A percentile compares a stretch with the other conserved stretches of the same genome.
phyloP scores from a whole-genome alignment of 2,329 filamentous ascomycete genomes.

The Pseudogymnoascus sp. region DNA sequence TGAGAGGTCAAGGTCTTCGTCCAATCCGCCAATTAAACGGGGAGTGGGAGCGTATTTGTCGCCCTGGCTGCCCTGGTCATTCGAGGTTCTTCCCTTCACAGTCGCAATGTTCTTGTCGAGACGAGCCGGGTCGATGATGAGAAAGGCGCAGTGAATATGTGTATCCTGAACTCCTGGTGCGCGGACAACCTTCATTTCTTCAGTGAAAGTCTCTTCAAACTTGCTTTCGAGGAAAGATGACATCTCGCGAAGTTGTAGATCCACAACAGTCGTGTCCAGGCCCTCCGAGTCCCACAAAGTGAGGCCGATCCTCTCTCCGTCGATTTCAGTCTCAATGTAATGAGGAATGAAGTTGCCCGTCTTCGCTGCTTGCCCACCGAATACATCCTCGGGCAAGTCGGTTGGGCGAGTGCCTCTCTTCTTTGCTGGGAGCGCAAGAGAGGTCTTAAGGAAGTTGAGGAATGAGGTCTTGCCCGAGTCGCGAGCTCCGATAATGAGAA shows the following conservation, averaged over 20 bases:
- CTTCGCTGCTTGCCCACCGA: constrained; percentile 30
- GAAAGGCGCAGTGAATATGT: constrained; percentile 92
- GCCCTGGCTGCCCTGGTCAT: constrained; percentile 40
- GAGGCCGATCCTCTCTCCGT: constrained; percentile 80
- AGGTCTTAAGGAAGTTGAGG: constrained; percentile 85
- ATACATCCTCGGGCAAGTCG: constrained; percentile 43
- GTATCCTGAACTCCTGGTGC: constrained; percentile 90
- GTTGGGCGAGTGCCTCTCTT: constrained; percentile 46
- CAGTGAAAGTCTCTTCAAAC: constrained; percentile 93
- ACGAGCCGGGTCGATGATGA: constrained; percentile 78
- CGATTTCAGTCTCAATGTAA: constrained; percentile 90
- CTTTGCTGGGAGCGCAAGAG: constrained; percentile 72
- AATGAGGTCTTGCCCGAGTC: constrained; percentile 93
- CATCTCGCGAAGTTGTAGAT: constrained; percentile 88
- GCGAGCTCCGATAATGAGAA: constrained; percentile 81
- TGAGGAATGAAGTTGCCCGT: constrained; percentile 70
- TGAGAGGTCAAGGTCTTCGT: constrained; percentile 84
- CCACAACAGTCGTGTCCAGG: constrained; percentile 87
- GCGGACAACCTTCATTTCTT: constrained; percentile 95
- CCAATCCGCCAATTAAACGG: constrained; percentile 58
- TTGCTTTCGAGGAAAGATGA: constrained; percentile 91
- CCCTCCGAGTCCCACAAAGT: constrained; percentile 97
- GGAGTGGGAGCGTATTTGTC: constrained; percentile 37
- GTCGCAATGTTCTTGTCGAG: constrained; percentile 75
- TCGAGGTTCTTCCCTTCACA: constrained; percentile 46